Conservation (phyloP, 139 green algal species). For the Micractinium sp. region DNA sequence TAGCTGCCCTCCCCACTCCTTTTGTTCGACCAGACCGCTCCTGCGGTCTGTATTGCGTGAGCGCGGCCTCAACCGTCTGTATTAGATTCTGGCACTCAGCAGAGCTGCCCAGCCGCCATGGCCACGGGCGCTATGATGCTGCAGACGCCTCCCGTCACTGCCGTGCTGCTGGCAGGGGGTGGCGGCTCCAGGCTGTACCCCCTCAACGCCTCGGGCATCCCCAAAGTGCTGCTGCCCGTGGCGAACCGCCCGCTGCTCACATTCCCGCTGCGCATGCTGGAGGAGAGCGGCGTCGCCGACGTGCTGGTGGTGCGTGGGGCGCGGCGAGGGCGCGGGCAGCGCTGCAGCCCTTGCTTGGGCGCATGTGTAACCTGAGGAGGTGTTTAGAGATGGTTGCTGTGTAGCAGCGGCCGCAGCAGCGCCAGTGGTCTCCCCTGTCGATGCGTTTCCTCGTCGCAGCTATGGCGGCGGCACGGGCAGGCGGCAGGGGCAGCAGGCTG, state of each 20-base stretch:
- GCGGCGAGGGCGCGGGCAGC: not conserved
- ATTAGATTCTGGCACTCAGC: too few species aligned
- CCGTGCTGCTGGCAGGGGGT: slow-evolving; percentile 72
- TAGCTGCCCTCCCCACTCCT: too few species aligned
- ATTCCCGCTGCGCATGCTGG: slow-evolving; percentile 73
- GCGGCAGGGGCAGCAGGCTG: not conserved
- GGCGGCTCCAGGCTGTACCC: slow-evolving; percentile 67
- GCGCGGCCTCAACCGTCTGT: too few species aligned
- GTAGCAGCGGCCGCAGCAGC: too few species aligned
- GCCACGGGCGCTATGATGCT: slow-evolving; percentile 21
- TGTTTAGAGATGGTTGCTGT: too few species aligned
- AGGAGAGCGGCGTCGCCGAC: slow-evolving; percentile 68
- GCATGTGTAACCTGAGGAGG: not conserved
- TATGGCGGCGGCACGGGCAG: not conserved
- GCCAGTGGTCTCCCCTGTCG: not conserved
- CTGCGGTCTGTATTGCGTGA: too few species aligned
- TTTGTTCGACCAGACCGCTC: too few species aligned
- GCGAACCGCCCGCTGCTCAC: slow-evolving; percentile 77
- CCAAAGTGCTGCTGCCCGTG: slow-evolving; percentile 81
- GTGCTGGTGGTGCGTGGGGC: slow-evolving; percentile 70
- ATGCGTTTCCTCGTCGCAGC: not conserved
- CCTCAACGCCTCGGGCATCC: slow-evolving; percentile 57
- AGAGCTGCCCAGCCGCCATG: too few species aligned
- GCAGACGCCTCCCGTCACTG: slow-evolving; percentile 44
- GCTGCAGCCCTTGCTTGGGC: not conserved